phyloP scores from a whole-genome alignment of 2,329 filamentous ascomycete species.

The Capronia coronata region DNA sequence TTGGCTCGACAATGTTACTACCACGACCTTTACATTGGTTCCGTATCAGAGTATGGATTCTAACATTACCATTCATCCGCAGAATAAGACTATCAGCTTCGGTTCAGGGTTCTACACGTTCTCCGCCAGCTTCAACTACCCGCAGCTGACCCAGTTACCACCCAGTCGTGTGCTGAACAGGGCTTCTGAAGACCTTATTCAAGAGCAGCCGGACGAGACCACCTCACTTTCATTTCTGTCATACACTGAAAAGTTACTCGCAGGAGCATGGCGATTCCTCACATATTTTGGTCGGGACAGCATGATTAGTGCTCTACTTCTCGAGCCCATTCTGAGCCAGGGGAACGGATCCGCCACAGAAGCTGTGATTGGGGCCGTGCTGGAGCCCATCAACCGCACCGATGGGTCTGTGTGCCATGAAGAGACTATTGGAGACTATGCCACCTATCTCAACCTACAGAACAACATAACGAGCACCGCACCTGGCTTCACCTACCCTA shows the following conservation, averaged over 20 bases:
- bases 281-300: constrained; percentile 63
- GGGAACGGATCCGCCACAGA: constrained; percentile 53
- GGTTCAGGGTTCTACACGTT: constrained; percentile 52
- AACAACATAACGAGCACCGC: constrained; percentile 48
- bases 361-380: constrained; percentile 54
- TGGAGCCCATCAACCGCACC: constrained; percentile 55
- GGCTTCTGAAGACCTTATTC: constrained; percentile 42
- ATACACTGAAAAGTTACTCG: constrained; percentile 56
- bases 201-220: constrained; percentile 43
- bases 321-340: constrained; percentile 53
- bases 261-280: constrained; percentile 60
- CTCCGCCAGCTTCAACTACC: constrained; percentile 56
- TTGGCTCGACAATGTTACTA: constrained; percentile 59
- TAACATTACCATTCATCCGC: constrained; percentile 35
- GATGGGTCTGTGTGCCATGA: constrained; percentile 60
- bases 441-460: constrained; percentile 53
- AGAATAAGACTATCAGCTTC: constrained; percentile 44
- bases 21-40: constrained; percentile 47
- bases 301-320: constrained; percentile 54
- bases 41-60: constrained; percentile 29
- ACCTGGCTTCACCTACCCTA: constrained; percentile 53
- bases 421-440: constrained; percentile 60
- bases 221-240: constrained; percentile 57
- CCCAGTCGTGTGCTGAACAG: constrained; percentile 47
- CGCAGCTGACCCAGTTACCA: constrained; percentile 52